A percentile compares a stretch with the other conserved stretches of the same genome.
Evolutionary conservation across 129 eudicot species (phyloP).

Genomic region (Kitagawia praeruptora): DNA sequence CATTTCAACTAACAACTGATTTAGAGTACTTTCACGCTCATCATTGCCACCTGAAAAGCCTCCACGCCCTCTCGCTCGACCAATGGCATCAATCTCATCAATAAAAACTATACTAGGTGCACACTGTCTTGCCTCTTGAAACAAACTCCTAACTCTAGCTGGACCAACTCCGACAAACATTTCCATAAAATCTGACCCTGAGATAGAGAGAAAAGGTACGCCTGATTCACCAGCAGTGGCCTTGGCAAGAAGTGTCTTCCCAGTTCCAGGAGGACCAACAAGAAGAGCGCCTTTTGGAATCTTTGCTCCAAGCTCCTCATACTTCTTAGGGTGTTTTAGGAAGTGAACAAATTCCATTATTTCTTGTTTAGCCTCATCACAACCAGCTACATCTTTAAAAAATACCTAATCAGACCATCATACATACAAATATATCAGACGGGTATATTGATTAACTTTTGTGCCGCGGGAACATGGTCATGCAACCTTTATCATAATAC

Average conservation of each 20-base stretch:
- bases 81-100: slow-evolving; percentile 80
- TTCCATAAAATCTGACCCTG: slow-evolving; percentile 82
- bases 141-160: slow-evolving; percentile 65
- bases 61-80: slow-evolving; percentile 78
- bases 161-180: slow-evolving; percentile 94
- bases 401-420: slow-evolving; percentile 39
- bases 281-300: slow-evolving; percentile 86
- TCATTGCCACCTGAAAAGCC: slow-evolving; percentile 60
- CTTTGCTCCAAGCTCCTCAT: slow-evolving; percentile 76
- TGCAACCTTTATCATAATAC: not conserved
- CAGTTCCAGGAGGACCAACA: slow-evolving; percentile 91
- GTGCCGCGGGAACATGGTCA: not conserved
- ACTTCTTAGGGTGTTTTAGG: slow-evolving; percentile 58
- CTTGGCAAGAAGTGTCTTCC: slow-evolving; percentile 78
- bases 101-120: slow-evolving; percentile 79
- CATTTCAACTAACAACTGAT: slow-evolving; percentile 85
- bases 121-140: slow-evolving; percentile 70
- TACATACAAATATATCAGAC: not conserved
- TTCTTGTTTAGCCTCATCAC: slow-evolving; percentile 87
- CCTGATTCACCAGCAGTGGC: slow-evolving; percentile 90
- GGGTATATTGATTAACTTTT: not conserved
- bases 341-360: slow-evolving; percentile 86
- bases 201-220: slow-evolving; percentile 66
- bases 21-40: slow-evolving; percentile 77
- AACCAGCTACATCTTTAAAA: slow-evolving; percentile 81